Evolutionary conservation across 2,329 filamentous ascomycete species (phyloP).

Genomic region (Pestalotiopsis sp.): DNA sequence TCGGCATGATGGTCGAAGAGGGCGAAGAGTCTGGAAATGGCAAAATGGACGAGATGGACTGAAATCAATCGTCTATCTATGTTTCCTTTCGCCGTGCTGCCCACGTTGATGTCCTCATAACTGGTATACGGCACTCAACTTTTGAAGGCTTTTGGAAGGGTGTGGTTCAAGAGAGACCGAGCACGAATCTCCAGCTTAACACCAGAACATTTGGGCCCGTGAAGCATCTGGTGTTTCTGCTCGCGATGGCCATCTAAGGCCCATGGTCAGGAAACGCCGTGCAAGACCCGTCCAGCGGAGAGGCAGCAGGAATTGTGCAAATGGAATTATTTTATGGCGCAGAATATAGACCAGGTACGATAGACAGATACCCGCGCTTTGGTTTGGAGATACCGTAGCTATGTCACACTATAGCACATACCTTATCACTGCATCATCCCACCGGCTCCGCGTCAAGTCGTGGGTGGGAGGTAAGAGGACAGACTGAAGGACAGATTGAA

Average conservation of each 20-base stretch:
- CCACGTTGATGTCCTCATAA: too few relatives aligned
- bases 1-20: conserved; percentile 66
- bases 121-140: too few relatives aligned
- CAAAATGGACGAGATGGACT: conserved; percentile 65
- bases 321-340: background rate
- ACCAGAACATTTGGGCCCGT: too few relatives aligned
- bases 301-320: background rate
- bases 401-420: background rate
- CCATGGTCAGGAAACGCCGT: background rate
- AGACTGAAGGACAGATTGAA: too few relatives aligned
- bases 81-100: too few relatives aligned
- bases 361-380: conserved; percentile 2
- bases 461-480: too few relatives aligned
- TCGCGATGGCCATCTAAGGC: background rate
- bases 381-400: background rate
- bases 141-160: too few relatives aligned
- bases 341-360: background rate
- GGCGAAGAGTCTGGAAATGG: conserved; percentile 32
- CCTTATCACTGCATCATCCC: too few relatives aligned
- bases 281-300: background rate
- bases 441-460: too few relatives aligned
- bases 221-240: too few relatives aligned
- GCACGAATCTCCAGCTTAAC: too few relatives aligned
- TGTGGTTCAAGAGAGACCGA: too few relatives aligned
- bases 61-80: background rate